phyloP scores from a whole-genome alignment of 495 filamentous ascomycete species.

The Sporormia fimetaria region DNA sequence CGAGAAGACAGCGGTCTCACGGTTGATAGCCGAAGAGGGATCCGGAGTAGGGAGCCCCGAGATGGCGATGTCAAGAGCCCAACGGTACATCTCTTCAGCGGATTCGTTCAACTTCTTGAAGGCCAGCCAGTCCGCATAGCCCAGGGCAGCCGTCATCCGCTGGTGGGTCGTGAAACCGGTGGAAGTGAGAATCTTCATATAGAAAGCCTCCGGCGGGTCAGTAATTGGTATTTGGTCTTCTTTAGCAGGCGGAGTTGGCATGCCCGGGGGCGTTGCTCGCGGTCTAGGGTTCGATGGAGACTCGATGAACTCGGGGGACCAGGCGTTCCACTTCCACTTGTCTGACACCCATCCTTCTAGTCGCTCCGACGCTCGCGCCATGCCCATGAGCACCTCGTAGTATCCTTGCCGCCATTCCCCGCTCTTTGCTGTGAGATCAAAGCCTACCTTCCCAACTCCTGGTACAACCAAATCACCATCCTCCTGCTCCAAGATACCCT shows the following conservation, averaged over 20 bases:
- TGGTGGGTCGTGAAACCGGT: slow-evolving; percentile 63
- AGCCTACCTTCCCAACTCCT: slow-evolving; percentile 46
- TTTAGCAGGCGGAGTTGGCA: slow-evolving; percentile 46
- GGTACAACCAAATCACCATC: slow-evolving; percentile 46
- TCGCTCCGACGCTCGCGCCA: slow-evolving; percentile 64
- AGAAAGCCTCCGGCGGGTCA: slow-evolving; percentile 55
- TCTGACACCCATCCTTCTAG: slow-evolving; percentile 67
- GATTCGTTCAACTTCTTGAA: slow-evolving; percentile 54
- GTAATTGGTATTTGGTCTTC: slow-evolving; percentile 57
- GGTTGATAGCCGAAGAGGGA: slow-evolving; percentile 44
- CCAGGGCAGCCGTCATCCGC: slow-evolving; percentile 64
- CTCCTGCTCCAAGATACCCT: slow-evolving; percentile 43
- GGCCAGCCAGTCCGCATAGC: slow-evolving; percentile 72
- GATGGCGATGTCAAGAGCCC: slow-evolving; percentile 59
- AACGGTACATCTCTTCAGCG: slow-evolving; percentile 56
- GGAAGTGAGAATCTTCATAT: slow-evolving; percentile 66
- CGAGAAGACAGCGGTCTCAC: slow-evolving; percentile 48
- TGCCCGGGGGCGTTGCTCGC: slow-evolving; percentile 50
- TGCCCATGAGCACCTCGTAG: slow-evolving; percentile 64
- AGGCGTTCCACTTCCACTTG: slow-evolving; percentile 43
- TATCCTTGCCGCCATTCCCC: slow-evolving; percentile 78
- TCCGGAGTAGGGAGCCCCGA: slow-evolving; percentile 34
- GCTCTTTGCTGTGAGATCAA: slow-evolving; percentile 61
- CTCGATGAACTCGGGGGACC: slow-evolving; percentile 56
- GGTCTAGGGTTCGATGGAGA: slow-evolving; percentile 77